Conservation (phyloP, 1,139 yeast genomes). For the Saccharomycopsis hybrid region DNA sequence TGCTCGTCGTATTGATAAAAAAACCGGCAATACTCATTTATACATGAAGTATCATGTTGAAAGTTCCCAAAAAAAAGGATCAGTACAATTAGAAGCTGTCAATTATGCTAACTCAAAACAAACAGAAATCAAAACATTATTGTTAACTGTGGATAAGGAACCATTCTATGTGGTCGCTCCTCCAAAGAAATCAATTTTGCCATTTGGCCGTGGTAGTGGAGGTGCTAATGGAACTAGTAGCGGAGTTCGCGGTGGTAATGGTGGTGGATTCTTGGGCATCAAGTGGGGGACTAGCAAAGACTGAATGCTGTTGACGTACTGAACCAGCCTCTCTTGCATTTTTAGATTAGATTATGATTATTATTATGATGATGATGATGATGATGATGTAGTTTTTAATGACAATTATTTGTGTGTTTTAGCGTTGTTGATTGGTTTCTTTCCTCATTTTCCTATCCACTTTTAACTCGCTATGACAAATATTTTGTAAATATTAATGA, state of each 20-base stretch:
- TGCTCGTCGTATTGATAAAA: slow-evolving; percentile 50
- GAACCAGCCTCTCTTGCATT: no score
- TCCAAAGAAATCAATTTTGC: slow-evolving; percentile 29
- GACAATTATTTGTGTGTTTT: no score
- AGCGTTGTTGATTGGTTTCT: no score
- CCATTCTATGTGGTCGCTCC: slow-evolving; percentile 71
- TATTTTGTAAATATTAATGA: no score
- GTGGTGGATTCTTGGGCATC: slow-evolving; percentile 67
- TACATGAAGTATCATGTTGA: slow-evolving; percentile 85
- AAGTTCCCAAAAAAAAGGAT: slow-evolving; percentile 52
- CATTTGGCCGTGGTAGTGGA: slow-evolving; percentile 28
- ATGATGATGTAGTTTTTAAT: no score
- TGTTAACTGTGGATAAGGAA: slow-evolving; percentile 66
- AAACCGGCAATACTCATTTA: slow-evolving; percentile 63
- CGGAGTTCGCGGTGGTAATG: slow-evolving; percentile 21
- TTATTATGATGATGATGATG: no score
- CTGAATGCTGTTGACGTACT: slow-evolving; percentile 33
- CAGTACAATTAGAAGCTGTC: slow-evolving; percentile 73
- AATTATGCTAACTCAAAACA: slow-evolving; percentile 54
- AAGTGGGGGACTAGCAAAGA: slow-evolving; percentile 61
- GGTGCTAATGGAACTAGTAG: background rate
- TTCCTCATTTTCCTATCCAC: no score
- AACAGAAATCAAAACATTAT: slow-evolving; percentile 68
- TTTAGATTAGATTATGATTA: no score
- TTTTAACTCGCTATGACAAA: no score